Percentiles rank a stretch among this genome's conserved stretches.
These are phyloP conservation scores for Solanum sejunctum DNA, from an alignment of 257 asterid species.

Conservation along the genomic window DNA sequence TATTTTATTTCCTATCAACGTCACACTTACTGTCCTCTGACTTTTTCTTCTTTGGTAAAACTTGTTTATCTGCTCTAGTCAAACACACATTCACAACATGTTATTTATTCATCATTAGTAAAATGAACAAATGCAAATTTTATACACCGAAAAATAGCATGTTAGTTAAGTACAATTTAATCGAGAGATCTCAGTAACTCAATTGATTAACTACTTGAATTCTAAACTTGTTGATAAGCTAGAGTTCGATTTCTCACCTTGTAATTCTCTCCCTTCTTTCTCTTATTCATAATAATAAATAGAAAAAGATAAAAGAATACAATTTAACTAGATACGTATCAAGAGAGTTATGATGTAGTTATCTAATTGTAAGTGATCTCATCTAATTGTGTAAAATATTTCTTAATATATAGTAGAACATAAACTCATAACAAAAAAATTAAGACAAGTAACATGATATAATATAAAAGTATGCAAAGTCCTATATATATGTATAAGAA, in stretches of 20 bases:
- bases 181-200: accelerated
- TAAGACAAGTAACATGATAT: neutral
- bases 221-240: no score
- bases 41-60: conserved; percentile 77
- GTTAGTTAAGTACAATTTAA: no score
- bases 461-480: no score
- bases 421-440: neutral
- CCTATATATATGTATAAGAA: no score
- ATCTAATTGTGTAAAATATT: neutral
- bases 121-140: no score
- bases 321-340: neutral
- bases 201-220: accelerated
- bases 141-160: neutral
- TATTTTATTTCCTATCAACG: conserved; percentile 31
- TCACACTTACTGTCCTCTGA: conserved; percentile 36
- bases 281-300: neutral
- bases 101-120: neutral
- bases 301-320: no score
- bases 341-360: neutral
- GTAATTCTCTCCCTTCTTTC: neutral
- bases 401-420: neutral
- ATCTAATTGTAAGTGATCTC: neutral
- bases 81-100: neutral
- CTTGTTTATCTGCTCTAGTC: conserved; percentile 28
- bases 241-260: no score